Evolutionary conservation across 1,284 basidiomycete genomes (phyloP).

Genomic region (Boletus semigastroideus): DNA sequence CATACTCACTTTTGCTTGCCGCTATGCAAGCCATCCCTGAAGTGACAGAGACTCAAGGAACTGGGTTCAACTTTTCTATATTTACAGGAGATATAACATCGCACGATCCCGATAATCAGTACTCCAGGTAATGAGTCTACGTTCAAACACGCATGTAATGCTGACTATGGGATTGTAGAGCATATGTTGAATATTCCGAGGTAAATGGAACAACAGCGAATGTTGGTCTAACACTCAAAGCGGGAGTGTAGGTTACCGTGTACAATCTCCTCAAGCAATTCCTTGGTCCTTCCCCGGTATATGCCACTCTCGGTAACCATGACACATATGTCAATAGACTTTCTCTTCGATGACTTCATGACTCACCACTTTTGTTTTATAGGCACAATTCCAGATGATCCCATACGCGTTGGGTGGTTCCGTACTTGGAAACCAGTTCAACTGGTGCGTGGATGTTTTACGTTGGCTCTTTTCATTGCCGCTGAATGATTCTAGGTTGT

Average conservation of each 20-base stretch:
- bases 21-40: conserved; percentile 67
- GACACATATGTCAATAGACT: conserved; percentile 56
- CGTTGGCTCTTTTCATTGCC: neutral
- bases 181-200: conserved; percentile 54
- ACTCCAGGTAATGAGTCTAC: conserved; percentile 46
- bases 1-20: conserved; percentile 58
- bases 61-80: conserved; percentile 64
- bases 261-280: conserved; percentile 62
- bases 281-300: conserved; percentile 64
- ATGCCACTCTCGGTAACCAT: conserved; percentile 71
- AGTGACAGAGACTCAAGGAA: conserved; percentile 58
- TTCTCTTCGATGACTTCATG: neutral
- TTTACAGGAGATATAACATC: conserved; percentile 79
- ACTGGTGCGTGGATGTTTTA: conserved; percentile 41
- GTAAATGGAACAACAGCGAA: conserved; percentile 27
- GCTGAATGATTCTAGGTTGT: conserved; percentile 51
- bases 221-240: neutral
- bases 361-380: neutral
- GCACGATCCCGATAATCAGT: conserved; percentile 66
- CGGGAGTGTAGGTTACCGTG: conserved; percentile 46
- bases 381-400: conserved; percentile 61
- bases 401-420: conserved; percentile 53
- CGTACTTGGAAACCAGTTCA: conserved; percentile 56
- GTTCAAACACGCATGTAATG: neutral
- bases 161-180: conserved; percentile 29